A percentile compares a stretch with the other conserved stretches of the same genome.
Evolutionary conservation across 352 stramenopile genomes (phyloP).

Genomic region (Pythium myriotylum): DNA sequence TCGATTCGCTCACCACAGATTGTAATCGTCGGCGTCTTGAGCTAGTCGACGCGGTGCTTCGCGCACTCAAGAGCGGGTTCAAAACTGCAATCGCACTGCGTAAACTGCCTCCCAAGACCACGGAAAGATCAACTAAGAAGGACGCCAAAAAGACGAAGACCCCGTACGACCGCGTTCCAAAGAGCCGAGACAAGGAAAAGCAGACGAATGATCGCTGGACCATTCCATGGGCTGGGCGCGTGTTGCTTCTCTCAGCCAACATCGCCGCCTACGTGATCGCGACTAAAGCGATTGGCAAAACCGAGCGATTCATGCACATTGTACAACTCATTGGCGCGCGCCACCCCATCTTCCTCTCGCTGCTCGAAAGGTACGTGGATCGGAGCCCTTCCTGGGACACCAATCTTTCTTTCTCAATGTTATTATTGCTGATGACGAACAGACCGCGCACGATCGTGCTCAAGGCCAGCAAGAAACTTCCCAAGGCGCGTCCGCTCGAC

Average conservation of each 20-base stretch:
- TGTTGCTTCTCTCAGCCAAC: constrained; percentile 18
- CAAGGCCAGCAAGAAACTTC: neutral
- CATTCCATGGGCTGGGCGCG: constrained; percentile 12
- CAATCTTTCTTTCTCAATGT: too few species aligned
- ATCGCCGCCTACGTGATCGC: constrained; percentile 18
- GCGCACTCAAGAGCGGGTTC: constrained; percentile 15
- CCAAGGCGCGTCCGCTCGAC: neutral
- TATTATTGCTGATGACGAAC: neutral
- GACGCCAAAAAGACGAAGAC: neutral
- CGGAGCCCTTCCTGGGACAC: neutral
- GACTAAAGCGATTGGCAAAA: neutral
- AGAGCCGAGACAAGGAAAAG: neutral
- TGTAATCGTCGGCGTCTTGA: neutral
- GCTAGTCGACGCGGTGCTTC: constrained; percentile 14
- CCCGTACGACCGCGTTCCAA: neutral
- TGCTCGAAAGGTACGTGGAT: constrained; percentile 19
- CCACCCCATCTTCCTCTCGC: constrained; percentile 3
- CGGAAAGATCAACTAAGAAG: too few species aligned
- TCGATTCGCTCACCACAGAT: constrained; percentile 14
- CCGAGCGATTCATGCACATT: constrained; percentile 5
- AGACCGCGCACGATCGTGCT: neutral
- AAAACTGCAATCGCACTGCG: neutral
- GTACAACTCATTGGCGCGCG: constrained; percentile 1
- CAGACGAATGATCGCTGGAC: neutral
- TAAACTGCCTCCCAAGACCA: neutral